Percentiles rank a stretch among this genome's conserved stretches.
Conservation (phyloP, 352 stramenopile species). For the Phytophthora idaei region DNA sequence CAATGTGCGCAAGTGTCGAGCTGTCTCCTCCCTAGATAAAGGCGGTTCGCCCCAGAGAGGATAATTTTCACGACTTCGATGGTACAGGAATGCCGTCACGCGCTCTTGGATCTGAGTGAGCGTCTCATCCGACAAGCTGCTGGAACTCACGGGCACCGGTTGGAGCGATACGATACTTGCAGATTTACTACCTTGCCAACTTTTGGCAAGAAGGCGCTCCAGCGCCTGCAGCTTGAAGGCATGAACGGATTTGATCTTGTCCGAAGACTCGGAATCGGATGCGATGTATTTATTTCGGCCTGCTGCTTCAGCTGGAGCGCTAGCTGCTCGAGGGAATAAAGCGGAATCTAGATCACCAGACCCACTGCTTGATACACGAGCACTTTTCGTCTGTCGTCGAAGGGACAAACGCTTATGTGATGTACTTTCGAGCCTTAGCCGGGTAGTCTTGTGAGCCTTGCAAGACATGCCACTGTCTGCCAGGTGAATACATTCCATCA, state of each 20-base stretch:
- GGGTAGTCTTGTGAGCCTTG: constrained; percentile 2
- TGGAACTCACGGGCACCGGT: constrained; percentile 1
- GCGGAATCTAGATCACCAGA: neutral
- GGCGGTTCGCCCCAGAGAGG: constrained; percentile 60
- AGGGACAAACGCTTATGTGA: constrained; percentile 5
- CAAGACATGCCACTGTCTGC: neutral
- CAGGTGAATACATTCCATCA: constrained; percentile 44
- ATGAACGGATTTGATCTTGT: constrained; percentile 48
- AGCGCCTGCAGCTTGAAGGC: constrained; percentile 67
- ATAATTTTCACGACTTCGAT: constrained; percentile 58
- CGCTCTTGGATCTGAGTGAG: constrained; percentile 57
- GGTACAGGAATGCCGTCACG: constrained; percentile 61
- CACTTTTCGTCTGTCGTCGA: constrained; percentile 22
- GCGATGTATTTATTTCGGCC: constrained; percentile 17
- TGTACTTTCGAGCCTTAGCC: constrained; percentile 6
- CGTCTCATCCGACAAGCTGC: constrained; percentile 36
- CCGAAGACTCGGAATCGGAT: constrained; percentile 8
- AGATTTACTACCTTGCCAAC: constrained; percentile 27
- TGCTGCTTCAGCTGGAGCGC: constrained; percentile 13
- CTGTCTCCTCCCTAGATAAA: constrained; percentile 57
- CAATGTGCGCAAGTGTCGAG: constrained; percentile 42
- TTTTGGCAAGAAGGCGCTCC: constrained; percentile 44
- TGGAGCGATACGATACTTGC: constrained; percentile 19
- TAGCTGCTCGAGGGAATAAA: constrained; percentile 9
- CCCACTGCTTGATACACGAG: constrained; percentile 3